Conservation (phyloP, 2,329 filamentous ascomycete species). For the Aschersonia sp. region DNA sequence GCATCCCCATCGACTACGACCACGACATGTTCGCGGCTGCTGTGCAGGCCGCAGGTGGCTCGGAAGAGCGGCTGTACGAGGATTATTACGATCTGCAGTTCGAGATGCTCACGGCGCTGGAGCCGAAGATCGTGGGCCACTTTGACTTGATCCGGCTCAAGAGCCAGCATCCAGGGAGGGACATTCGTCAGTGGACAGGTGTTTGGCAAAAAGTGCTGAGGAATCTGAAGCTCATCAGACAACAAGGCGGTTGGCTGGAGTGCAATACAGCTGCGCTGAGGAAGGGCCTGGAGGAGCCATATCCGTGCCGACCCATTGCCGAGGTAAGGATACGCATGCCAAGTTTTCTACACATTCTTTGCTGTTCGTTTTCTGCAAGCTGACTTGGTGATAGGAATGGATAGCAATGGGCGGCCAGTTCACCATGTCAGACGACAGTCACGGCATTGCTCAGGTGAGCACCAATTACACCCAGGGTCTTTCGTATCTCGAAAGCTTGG, state of each 20-base stretch:
- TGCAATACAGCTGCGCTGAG: slow-evolving; percentile 76
- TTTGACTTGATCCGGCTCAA: slow-evolving; percentile 83
- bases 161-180: slow-evolving; percentile 51
- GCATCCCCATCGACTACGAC: slow-evolving; percentile 83
- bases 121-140: slow-evolving; percentile 74
- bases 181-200: slow-evolving; percentile 38
- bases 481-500: slow-evolving; percentile 52
- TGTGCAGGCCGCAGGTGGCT: slow-evolving; percentile 22
- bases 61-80: slow-evolving; percentile 61
- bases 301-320: slow-evolving; percentile 67
- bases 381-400: slow-evolving; percentile 41
- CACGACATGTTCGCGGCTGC: slow-evolving; percentile 42
- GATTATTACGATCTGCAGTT: slow-evolving; percentile 82
- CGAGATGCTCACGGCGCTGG: slow-evolving; percentile 59
- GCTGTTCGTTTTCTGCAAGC: too few species aligned
- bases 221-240: slow-evolving; percentile 56
- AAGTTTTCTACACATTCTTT: too few species aligned
- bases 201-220: slow-evolving; percentile 64
- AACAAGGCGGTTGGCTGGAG: slow-evolving; percentile 74
- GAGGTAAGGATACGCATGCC: slow-evolving; percentile 33
- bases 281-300: slow-evolving; percentile 84
- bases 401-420: slow-evolving; percentile 61
- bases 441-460: slow-evolving; percentile 75
- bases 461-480: slow-evolving; percentile 64
- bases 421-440: slow-evolving; percentile 89